These are phyloP conservation scores for Cryptococcus sp. DNA, from an alignment of 1,284 basidiomycete genomes.

Conservation along the genomic window DNA sequence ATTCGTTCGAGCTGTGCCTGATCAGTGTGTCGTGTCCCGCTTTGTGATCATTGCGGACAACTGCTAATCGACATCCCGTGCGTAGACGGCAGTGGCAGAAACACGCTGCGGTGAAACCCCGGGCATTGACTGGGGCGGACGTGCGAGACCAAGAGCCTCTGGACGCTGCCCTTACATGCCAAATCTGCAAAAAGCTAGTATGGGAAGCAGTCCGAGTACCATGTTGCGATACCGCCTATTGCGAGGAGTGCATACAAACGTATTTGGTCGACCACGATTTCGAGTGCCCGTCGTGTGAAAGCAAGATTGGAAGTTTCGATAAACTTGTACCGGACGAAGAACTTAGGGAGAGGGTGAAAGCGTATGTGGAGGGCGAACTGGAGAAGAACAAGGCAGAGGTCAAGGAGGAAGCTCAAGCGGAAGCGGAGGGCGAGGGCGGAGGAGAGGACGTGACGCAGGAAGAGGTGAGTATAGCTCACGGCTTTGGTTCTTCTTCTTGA, in stretches of 20 bases:
- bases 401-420: constrained; percentile 34
- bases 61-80: constrained; percentile 11
- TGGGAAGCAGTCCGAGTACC: constrained; percentile 87
- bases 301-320: constrained; percentile 81
- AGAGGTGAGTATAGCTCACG: constrained; percentile 5
- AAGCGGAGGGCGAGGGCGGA: constrained; percentile 42
- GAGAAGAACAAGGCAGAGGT: constrained; percentile 73
- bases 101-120: constrained; percentile 71
- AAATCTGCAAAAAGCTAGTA: constrained; percentile 85
- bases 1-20: constrained; percentile 91
- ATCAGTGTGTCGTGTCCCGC: constrained; percentile 64
- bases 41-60: background rate
- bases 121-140: constrained; percentile 77
- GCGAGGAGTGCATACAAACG: constrained; percentile 92
- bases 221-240: constrained; percentile 85
- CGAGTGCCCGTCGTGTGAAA: constrained; percentile 81
- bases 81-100: constrained; percentile 71
- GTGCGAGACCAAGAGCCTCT: constrained; percentile 76
- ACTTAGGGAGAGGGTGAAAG: constrained; percentile 70
- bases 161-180: constrained; percentile 75
- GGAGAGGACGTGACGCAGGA: constrained; percentile 5
- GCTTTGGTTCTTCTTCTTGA: background rate
- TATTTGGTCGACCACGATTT: constrained; percentile 90
- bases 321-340: constrained; percentile 77
- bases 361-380: constrained; percentile 80